These are phyloP conservation scores for Heritiera fomes DNA, from an alignment of 345 rosid genomes.

Conservation along the genomic window DNA sequence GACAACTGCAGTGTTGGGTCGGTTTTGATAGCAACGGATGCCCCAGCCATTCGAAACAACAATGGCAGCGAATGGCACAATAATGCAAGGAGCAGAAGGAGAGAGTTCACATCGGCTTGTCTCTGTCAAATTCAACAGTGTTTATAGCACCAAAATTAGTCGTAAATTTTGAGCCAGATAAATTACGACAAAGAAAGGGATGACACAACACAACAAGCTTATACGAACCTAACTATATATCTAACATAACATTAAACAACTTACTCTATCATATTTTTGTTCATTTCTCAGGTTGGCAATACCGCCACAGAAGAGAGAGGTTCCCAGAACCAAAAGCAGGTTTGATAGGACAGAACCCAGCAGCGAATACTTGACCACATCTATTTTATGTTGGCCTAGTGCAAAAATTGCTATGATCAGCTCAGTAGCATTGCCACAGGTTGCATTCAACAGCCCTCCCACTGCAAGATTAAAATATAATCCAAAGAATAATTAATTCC, in stretches of 20 bases:
- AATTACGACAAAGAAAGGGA: too few relatives aligned
- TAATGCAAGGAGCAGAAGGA: slow-evolving; percentile 66
- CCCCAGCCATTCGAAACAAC: slow-evolving; percentile 48
- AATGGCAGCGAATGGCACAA: slow-evolving; percentile 80
- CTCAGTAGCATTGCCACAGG: slow-evolving; percentile 95
- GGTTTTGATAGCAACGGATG: slow-evolving; percentile 30
- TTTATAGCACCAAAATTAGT: neutral
- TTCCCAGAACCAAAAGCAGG: slow-evolving; percentile 86
- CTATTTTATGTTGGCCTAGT: slow-evolving; percentile 54
- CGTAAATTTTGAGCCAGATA: neutral
- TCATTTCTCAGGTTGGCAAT: slow-evolving; percentile 59
- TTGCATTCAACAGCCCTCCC: slow-evolving; percentile 93
- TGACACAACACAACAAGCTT: too few relatives aligned
- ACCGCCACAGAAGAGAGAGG: slow-evolving; percentile 91
- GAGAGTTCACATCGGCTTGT: slow-evolving; percentile 85
- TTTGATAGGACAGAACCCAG: slow-evolving; percentile 87
- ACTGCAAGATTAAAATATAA: slow-evolving; percentile 40
- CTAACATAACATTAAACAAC: neutral
- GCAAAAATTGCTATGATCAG: slow-evolving; percentile 86
- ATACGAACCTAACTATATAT: too few relatives aligned
- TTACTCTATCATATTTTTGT: slow-evolving; percentile 84
- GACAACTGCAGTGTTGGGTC: slow-evolving; percentile 61
- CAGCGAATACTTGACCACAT: slow-evolving; percentile 82
- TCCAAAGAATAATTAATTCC: neutral
- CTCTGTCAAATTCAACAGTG: slow-evolving; percentile 45